Conservation (phyloP, 164 flowering plant genomes). For the Umbilicus rupestris region DNA sequence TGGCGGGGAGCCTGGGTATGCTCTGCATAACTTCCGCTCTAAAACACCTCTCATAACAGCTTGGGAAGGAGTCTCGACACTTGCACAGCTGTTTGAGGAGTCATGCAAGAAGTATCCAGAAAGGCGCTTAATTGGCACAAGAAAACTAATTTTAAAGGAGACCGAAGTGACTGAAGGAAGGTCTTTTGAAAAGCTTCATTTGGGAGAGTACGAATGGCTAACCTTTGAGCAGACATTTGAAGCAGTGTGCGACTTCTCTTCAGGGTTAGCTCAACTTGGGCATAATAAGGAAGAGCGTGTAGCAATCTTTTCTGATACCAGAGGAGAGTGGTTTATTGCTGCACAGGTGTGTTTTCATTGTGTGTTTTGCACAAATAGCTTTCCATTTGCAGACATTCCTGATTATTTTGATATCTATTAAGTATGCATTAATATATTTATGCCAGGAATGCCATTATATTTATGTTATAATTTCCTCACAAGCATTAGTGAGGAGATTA, state of each 20-base stretch:
- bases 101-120: slow-evolving; percentile 42
- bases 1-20: slow-evolving; percentile 84
- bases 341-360: slow-evolving; percentile 51
- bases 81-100: slow-evolving; percentile 79
- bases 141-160: slow-evolving; percentile 57
- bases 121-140: slow-evolving; percentile 59
- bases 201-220: slow-evolving; percentile 85
- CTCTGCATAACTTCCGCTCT: slow-evolving; percentile 51
- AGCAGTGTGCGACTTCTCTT: slow-evolving; percentile 60
- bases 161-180: slow-evolving; percentile 56
- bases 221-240: slow-evolving; percentile 66
- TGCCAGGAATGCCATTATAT: neutral
- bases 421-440: neutral
- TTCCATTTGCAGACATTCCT: neutral
- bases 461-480: neutral
- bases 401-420: neutral
- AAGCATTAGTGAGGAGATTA: too few species aligned
- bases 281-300: slow-evolving; percentile 66
- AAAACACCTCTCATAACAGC: slow-evolving; percentile 44
- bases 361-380: neutral
- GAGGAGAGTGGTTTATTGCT: slow-evolving; percentile 89
- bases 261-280: slow-evolving; percentile 78
- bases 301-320: slow-evolving; percentile 93
- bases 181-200: slow-evolving; percentile 85
- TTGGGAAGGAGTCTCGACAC: slow-evolving; percentile 79